These are phyloP conservation scores for Coemansia sp. DNA, from an alignment of 371 early-diverging fungal species.

Conservation along the genomic window DNA sequence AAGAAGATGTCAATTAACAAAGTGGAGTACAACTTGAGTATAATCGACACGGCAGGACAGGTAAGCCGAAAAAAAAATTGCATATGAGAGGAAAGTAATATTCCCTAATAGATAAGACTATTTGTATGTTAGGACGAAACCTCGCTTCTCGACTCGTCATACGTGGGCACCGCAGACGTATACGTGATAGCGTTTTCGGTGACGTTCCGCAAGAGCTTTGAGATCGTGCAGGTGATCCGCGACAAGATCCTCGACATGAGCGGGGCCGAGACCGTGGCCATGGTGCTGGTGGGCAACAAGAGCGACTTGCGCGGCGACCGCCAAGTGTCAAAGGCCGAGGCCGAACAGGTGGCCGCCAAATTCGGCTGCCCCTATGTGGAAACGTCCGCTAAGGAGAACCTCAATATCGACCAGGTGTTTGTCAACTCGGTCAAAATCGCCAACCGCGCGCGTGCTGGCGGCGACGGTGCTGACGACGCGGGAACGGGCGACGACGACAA, in stretches of 20 bases:
- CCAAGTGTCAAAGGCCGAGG: conserved; percentile 76
- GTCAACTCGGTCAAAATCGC: conserved; percentile 21
- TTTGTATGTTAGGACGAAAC: conserved; percentile 76
- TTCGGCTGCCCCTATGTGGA: conserved; percentile 88
- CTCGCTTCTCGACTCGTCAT: conserved; percentile 85
- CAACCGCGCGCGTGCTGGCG: conserved; percentile 12
- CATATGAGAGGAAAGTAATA: neutral
- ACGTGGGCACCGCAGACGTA: conserved; percentile 89
- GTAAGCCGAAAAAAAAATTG: conserved; percentile 49
- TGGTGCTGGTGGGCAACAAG: conserved; percentile 94
- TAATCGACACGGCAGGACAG: conserved; percentile 97
- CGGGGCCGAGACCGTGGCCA: conserved; percentile 85
- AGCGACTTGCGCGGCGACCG: conserved; percentile 78
- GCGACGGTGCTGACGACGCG: conserved; percentile 1
- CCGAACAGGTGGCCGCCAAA: conserved; percentile 67
- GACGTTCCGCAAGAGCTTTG: conserved; percentile 79
- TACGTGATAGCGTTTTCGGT: conserved; percentile 95
- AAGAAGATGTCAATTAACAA: conserved; percentile 81
- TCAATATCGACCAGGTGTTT: conserved; percentile 63
- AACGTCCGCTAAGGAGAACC: conserved; percentile 87
- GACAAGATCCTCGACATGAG: conserved; percentile 95
- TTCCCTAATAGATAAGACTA: neutral
- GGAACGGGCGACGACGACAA: conserved; percentile 9
- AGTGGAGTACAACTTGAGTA: conserved; percentile 84
- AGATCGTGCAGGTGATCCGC: conserved; percentile 84